Evolutionary conservation across 2,329 filamentous ascomycete genomes (phyloP), one percentile per base, ranked within the genome.

Genomic region (Aspergillus quadrilineatus): DNA sequence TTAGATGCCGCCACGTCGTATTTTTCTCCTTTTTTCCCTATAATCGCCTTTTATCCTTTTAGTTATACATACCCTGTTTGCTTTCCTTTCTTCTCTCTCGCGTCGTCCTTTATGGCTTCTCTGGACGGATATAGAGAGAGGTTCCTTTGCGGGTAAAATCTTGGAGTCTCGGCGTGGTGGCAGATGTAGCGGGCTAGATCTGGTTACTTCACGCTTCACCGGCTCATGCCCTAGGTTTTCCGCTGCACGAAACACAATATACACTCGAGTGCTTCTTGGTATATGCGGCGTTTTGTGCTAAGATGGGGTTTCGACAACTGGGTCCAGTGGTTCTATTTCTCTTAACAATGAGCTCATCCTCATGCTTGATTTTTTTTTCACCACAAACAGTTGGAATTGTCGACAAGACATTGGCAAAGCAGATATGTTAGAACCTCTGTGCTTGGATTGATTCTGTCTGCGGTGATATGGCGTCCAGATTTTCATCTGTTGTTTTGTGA

Each of bases 1-100:
- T 45, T 52, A 52, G 43, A 41, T 42, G 43, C 48, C 54, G 34
- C 28, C 47, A 49, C 41, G 30, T 43, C 48, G 43, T 17, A 9
- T 15, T 42, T 41, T 42, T 42, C n/a, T 17, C 8, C 7, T 7
- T 32, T 15, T 32, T 17, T n/a, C 28, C 12, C 26, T 4, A 12
- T 15, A 14, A 5, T 26, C 44, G 7, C 14, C 45, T 34, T 36
- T 7, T 34, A 12, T 34, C 7, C 32, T 34, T 17, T 22, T 22
- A 22, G 22, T 22, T 22, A 22, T 22, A 22, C 22, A 22, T 22
- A 22, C 22, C 22, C 22, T 22, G 22, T 22, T 22, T 22, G 22
- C 22, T 22, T 22, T 4, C 22, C 3, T 22, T 43, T n/a, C 41
- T 17, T 43, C 17, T 6, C 41, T 8, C 17, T 22, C 12, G 6